Evolutionary conservation across 176 grass and related monocot species (phyloP), one percentile per base, ranked within the genome.

Genomic region (Phoenix roebelenii): DNA sequence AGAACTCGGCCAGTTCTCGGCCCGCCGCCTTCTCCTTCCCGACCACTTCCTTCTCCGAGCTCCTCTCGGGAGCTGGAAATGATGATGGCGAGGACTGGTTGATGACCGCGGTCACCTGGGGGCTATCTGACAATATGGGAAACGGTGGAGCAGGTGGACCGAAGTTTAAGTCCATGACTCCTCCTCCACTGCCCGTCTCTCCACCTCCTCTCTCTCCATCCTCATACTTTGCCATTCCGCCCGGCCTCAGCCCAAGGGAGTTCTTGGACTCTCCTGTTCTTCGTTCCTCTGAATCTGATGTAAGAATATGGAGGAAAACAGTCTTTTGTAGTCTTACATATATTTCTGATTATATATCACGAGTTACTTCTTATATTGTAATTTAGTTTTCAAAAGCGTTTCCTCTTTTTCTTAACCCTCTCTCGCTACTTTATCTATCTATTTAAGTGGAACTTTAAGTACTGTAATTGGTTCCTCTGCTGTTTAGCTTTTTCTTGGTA

Each of bases 161-260:
- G 7, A 67, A 79, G 51, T 73, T 79, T 69, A 79, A 79, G 48
- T 67, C 61, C 22, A 60, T 55, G 5, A 71, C 61, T 26, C 76
- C 69, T 44, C 60, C 62, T 25, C 72, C 67, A 52, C 59, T 68
- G 19, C 69, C 77, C 35, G 25, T 79, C 18, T 79, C 76, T 32
- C 44, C 76, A 28, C 49, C 50, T 9, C 67, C 68, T 17, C 0
- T 72, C 60, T 79, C 77, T 59, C 77, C 69, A 55, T 79, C 77
- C 44, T 79, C 77, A 3, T 79, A 72, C 69, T 79, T 79, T 19
- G 25, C 55, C 52, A 19, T 79, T 17, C 57, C 66, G 14, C 50
- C 62, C 14, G 61, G 62, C 26, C 69, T 79, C 44, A 73, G 77
- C 77, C 69, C 69, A 5, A 32, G 62, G 16, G 62, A 22, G 9